These are phyloP conservation scores for Helicocarpus griseus DNA, from an alignment of 2,329 filamentous ascomycete species.

Conservation along the genomic window DNA sequence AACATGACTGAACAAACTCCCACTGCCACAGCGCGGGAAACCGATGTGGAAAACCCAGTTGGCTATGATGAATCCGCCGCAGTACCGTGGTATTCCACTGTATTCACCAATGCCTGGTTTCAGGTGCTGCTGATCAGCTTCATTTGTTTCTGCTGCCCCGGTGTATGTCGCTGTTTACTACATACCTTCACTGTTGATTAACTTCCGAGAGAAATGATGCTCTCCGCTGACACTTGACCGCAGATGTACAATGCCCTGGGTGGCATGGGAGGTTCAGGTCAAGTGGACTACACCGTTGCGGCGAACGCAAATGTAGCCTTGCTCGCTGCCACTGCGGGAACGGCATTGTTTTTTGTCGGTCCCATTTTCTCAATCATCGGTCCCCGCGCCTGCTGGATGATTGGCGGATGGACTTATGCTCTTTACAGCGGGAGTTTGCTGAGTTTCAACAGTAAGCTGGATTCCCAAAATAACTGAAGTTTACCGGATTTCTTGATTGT, in stretches of 20 bases:
- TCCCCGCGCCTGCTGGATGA: conserved; percentile 33
- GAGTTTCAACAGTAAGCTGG: conserved; percentile 31
- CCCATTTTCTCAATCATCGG: conserved; percentile 37
- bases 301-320: conserved; percentile 39
- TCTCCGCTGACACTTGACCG: not conserved
- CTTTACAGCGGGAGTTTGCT: conserved; percentile 38
- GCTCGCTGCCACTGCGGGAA: conserved; percentile 33
- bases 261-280: conserved; percentile 38
- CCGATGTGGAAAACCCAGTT: not conserved
- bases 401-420: conserved; percentile 40
- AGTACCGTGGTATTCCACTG: not conserved
- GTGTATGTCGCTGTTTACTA: conserved; percentile 24
- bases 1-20: not conserved
- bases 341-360: conserved; percentile 37
- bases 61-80: not conserved
- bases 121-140: conserved; percentile 41
- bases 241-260: conserved; percentile 42
- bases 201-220: too few relatives aligned
- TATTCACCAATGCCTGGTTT: conserved; percentile 39
- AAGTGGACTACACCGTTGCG: conserved; percentile 37
- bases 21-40: not conserved
- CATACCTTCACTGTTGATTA: too few relatives aligned
- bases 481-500: not conserved
- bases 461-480: not conserved
- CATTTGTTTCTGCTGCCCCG: conserved; percentile 42